Conservation (phyloP, 371 early-diverging fungal species). For the Nosema bombycis region DNA sequence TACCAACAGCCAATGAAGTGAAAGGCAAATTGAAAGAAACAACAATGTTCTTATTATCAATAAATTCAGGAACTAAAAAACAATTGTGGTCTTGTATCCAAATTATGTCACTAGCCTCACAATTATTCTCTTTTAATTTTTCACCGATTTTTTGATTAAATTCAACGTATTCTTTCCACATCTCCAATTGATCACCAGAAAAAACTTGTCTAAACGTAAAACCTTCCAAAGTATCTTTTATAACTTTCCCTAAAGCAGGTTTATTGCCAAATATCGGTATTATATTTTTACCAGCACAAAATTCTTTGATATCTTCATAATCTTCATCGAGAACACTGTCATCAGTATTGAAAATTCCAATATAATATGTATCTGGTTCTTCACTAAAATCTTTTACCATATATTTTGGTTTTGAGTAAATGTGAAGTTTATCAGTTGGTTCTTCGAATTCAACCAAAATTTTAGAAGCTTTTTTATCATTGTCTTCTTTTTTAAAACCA, state of each 20-base stretch:
- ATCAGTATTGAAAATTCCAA: slow-evolving; percentile 4
- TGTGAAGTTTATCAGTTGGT: neutral
- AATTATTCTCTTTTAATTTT: neutral
- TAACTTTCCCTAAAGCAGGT: neutral
- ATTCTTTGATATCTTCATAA: neutral
- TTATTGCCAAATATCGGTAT: neutral
- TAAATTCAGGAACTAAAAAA: neutral
- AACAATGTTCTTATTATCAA: too few relatives aligned
- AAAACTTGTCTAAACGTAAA: neutral
- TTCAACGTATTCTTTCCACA: neutral
- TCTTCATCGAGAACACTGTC: neutral
- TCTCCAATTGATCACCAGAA: neutral
- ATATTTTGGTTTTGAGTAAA: slow-evolving; percentile 12
- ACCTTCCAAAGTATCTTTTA: neutral
- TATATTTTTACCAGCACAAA: neutral
- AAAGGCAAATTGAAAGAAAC: slow-evolving; percentile 14
- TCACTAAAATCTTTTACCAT: neutral
- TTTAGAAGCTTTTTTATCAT: slow-evolving; percentile 3
- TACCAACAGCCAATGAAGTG: slow-evolving; percentile 20
- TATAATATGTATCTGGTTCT: neutral
- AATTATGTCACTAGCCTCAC: neutral
- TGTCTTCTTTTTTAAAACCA: neutral
- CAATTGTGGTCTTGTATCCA: slow-evolving; percentile 12
- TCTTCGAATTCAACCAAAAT: neutral
- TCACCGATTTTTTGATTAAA: neutral